Base-by-base conservation (phyloP, 352 stramenopile genomes). In the Globisporangium paroecandrum region DNA sequence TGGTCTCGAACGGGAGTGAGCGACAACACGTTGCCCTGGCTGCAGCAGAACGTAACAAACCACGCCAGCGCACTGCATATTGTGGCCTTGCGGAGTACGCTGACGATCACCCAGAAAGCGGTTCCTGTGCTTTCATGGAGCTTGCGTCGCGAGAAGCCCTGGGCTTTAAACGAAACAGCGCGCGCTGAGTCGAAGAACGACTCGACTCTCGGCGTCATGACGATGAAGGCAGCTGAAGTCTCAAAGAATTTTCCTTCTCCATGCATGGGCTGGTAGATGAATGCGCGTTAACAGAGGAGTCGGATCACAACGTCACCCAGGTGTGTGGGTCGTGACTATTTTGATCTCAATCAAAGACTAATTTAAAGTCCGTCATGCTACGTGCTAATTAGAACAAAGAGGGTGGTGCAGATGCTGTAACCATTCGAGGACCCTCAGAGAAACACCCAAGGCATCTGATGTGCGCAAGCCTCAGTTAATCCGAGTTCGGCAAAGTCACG, bases 11-110 rank as follows among this genome's bases (percentile, higher is more conserved):
- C 73, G 1, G 68, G 70, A 38, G 59, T 59, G 32, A 70, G 62
- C 3, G 65, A 55, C 22, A 80, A 76, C 2, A 69, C 22, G 58
- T 80, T 78, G 13, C 71, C 71, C 4, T 70, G 24, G 51, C 62
- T 73, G 60, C 66, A 76, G 15, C 43, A 65, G n/a, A 55, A 69
- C 24, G 72, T 80, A 29, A 71, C 41, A 10, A 70, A 24, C 36
- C 36, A 69, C 0, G 69, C 69, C 12, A 68, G 68, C 8, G 68
- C 9, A 47, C 60, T 70, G 29, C 71, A 75, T 9, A 69, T 8
- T 22, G 69, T 4, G 1, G 61, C 62, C 49, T 74, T 79, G 18
- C 71, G 68, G 13, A 76, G 36, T 18, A 56, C 20, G 5, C 25
- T 47, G 7, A 25, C 18, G 18, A 61, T 22, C 1, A 34, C 20